Percentiles rank a stretch among this genome's conserved stretches.
Conservation (phyloP, 805 yeast species). For the Scheffersomyces amazonensis region DNA sequence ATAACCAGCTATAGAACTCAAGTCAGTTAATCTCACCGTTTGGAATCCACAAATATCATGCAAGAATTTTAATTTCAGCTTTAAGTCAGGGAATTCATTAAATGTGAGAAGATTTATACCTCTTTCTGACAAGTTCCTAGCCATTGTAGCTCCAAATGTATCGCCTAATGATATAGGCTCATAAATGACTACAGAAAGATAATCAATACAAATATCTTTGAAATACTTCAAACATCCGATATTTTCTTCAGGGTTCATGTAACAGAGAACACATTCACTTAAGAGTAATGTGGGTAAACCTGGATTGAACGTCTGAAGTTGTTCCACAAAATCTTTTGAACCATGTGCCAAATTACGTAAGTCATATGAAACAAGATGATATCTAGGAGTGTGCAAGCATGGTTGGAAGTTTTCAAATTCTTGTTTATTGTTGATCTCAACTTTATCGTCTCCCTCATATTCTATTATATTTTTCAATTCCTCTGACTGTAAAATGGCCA, state of each 20-base stretch:
- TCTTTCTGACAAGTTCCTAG: conserved; percentile 52
- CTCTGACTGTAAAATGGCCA: conserved; percentile 37
- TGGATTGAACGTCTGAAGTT: conserved; percentile 21
- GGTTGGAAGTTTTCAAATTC: conserved; percentile 21
- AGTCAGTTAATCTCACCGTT: conserved; percentile 41
- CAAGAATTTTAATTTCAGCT: conserved; percentile 22
- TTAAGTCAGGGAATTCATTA: conserved; percentile 46
- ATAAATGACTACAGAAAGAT: conserved; percentile 46
- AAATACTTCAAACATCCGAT: conserved; percentile 44
- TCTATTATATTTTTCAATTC: conserved; percentile 24
- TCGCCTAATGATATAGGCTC: conserved; percentile 69
- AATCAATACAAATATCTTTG: conserved; percentile 15
- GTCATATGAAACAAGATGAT: conserved; percentile 56
- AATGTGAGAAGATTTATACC: conserved; percentile 64
- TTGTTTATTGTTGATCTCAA: conserved; percentile 12
- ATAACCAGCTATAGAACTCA: conserved; percentile 42
- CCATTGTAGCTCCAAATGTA: conserved; percentile 69
- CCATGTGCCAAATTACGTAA: conserved; percentile 34
- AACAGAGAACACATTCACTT: conserved; percentile 78
- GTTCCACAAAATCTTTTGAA: conserved; percentile 2
- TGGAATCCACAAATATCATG: conserved; percentile 18
- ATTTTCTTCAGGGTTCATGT: conserved; percentile 52
- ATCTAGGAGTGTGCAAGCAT: conserved; percentile 36
- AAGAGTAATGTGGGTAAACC: conserved; percentile 56
- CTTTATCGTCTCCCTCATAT: conserved; percentile 4